A percentile compares a stretch with the other conserved stretches of the same genome.
These are phyloP conservation scores for Aphanomyces stellatus DNA, from an alignment of 352 stramenopile genomes.

Conservation along the genomic window DNA sequence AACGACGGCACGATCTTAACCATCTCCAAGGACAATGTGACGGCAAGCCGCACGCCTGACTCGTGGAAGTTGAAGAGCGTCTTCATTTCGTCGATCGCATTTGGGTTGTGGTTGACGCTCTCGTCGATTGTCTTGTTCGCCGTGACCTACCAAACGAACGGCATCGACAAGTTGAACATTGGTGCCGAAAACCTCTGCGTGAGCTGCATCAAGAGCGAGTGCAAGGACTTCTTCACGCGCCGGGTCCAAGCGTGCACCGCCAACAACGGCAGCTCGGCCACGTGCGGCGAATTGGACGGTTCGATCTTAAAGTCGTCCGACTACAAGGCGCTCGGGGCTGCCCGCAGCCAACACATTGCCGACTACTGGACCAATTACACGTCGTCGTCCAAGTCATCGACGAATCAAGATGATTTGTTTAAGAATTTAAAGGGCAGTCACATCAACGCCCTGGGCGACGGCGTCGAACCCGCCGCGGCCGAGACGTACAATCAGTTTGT, in stretches of 20 bases:
- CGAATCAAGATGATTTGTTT: slow-evolving; percentile 31
- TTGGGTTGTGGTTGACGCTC: slow-evolving; percentile 9
- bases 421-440: slow-evolving; percentile 45
- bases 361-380: neutral
- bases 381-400: neutral
- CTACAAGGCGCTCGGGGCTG: neutral
- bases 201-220: slow-evolving; percentile 44
- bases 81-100: slow-evolving; percentile 49
- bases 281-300: slow-evolving; percentile 53
- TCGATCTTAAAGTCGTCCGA: slow-evolving; percentile 38
- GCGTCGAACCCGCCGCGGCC: slow-evolving; percentile 30
- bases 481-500: slow-evolving; percentile 51
- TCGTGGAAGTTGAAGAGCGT: slow-evolving; percentile 66
- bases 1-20: slow-evolving; percentile 85
- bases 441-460: slow-evolving; percentile 38
- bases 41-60: slow-evolving; percentile 45
- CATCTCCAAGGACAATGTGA: slow-evolving; percentile 72
- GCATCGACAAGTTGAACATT: slow-evolving; percentile 31
- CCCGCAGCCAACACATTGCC: neutral
- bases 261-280: slow-evolving; percentile 33
- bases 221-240: slow-evolving; percentile 53
- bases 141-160: slow-evolving; percentile 47
- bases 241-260: too few species aligned
- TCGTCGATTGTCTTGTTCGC: slow-evolving; percentile 39
- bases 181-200: slow-evolving; percentile 51